phyloP scores from a whole-genome alignment of 1,284 basidiomycete genomes.

The Naganishia cerealis region DNA sequence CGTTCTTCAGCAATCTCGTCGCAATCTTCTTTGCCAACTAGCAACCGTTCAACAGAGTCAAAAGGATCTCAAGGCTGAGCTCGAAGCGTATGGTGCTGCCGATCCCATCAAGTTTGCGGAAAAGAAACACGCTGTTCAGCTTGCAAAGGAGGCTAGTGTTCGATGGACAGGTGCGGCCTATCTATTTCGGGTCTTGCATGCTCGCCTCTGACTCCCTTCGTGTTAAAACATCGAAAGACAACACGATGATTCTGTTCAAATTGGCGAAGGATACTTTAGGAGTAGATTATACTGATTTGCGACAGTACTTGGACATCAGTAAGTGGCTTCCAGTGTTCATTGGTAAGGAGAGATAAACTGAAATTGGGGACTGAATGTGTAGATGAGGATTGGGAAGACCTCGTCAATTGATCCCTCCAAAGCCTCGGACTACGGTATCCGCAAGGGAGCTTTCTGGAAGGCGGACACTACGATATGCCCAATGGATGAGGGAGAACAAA shows the following conservation, averaged over 20 bases:
- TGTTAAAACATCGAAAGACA: constrained; percentile 39
- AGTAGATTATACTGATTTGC: constrained; percentile 38
- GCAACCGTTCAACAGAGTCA: constrained; percentile 34
- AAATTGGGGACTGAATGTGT: background rate
- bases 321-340: constrained; percentile 25
- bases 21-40: constrained; percentile 57
- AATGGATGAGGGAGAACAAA: background rate
- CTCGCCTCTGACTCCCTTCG: background rate
- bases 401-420: background rate
- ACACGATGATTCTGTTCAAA: constrained; percentile 44
- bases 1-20: constrained; percentile 16
- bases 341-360: background rate
- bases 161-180: constrained; percentile 75
- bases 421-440: background rate
- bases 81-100: constrained; percentile 69
- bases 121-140: constrained; percentile 65
- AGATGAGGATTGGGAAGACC: constrained; percentile 31
- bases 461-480: background rate
- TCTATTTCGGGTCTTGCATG: background rate
- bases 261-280: constrained; percentile 36
- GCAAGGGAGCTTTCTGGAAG: background rate
- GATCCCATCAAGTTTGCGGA: constrained; percentile 77
- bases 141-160: constrained; percentile 74
- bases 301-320: constrained; percentile 45
- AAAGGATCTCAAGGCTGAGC: constrained; percentile 58